Base-by-base conservation (phyloP, 768 basidiomycete genomes). In the Harrya chromipes region DNA sequence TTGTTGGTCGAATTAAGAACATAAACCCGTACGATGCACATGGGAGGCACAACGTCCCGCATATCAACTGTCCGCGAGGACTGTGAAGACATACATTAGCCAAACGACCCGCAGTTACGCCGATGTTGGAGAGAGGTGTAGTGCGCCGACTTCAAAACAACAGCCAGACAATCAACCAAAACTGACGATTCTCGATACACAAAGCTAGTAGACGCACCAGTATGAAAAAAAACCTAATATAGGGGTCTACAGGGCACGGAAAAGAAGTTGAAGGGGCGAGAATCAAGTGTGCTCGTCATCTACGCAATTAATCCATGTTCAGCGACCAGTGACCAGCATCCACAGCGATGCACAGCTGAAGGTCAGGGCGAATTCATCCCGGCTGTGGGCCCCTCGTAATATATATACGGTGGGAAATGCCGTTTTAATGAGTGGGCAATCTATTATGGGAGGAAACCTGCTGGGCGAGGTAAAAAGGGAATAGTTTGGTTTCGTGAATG, bases 331-430 rank as follows among this genome's bases (percentile, higher is more conserved):
- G 6, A 23, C 23, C 23, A 16, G 3, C 37, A 23, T 23, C n/a
- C 43, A 12, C 20, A 24, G 14, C 14, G 4, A 20, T 26, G 36
- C 12, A 11, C 4, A 4, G 11, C 27, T 14, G 12, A 44, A 23
- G 6, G n/a, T 19, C n/a, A 43, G 19, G 7, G 8, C 1, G 16
- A 11, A 23, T 43, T 43, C 45, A 41, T 35, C n/a, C 36, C 23
- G 37, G 37, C 37, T 19, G 9, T 26, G 31, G 13, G 12, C n/a
- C 13, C 27, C 23, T 17, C 36, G 23, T 16, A 40, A n/a, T 14
- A 26, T 10, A 47, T 24, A 19, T 34, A 54, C 0, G 38, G 54
- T 43, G 52, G 59, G 48, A 61, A 63, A 45, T 36, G 29, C 48
- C 29, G 43, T 19, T 16, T 14, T 21, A 19, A 43, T 14, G 31